Base-by-base conservation (phyloP, 495 filamentous ascomycete species). In the Staphylotrichum longicolle region DNA sequence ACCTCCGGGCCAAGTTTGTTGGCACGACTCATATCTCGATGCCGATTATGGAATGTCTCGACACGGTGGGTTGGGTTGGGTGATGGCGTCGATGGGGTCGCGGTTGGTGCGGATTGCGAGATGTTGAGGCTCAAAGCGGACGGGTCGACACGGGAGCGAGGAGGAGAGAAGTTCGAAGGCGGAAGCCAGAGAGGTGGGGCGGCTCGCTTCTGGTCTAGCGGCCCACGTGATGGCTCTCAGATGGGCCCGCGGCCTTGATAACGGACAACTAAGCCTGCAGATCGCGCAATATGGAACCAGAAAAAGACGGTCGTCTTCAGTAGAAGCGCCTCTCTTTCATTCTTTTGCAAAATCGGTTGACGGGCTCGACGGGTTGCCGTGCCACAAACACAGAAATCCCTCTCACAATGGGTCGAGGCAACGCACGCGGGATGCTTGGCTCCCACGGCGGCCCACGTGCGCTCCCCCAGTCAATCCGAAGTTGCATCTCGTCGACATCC, bases 1-100 rank as follows among this genome's bases (percentile, higher is more conserved):
- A 93, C 91, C 88, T 96, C 91, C 75, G 92, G 90, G 79, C 91
- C 91, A 80, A 96, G 87, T 83, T 96, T 96, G 71, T 84, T 85
- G 76, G 81, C 85, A 72, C 88, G 86, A 85, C 83, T 90, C 87
- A 90, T 90, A 81, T 80, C 83, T 88, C 81, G 74, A 72, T 75
- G 70, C 54, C 70, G 65, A 68, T 68, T 42, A 64, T 47, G 45
- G 45, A 45, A 54, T 52, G 63, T 41, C 41, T 68, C 70, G 67
- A 70, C 68, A 63, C 70, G 66, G 34, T 39, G 5, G 37, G 6
- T 6, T 39, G 37, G 37, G 37, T 7, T 70, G 57, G 59, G 55
- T 48, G 40, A 44, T 54, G 39, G 53, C 49, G 64, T 63, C 50
- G 48, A 63, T 63, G 48, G 62, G 58, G 45, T 33, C 30, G 53